Evolutionary conservation across 768 basidiomycete genomes (phyloP), one percentile per base, ranked within the genome.

Genomic region (Boletus barrowsii): DNA sequence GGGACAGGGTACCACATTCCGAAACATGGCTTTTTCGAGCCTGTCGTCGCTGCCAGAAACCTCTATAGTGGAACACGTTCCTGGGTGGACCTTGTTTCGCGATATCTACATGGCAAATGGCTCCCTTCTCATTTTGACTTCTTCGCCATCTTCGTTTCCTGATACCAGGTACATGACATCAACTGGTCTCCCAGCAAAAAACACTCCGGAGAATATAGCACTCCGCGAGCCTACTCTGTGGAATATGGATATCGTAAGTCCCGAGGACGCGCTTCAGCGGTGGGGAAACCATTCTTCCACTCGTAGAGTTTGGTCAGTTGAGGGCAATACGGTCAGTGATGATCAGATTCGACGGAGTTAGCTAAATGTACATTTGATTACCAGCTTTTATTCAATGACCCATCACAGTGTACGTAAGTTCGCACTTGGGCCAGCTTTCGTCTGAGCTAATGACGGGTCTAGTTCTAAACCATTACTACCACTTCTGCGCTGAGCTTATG

Each of bases 51-150:
- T 87, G 4, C 83, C 83, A 0, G 72, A 76, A 43, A 88, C 87
- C 0, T 73, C 77, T 14, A 63, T 90, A 29, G 68, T 83, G 13
- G 76, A 81, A 22, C 88, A 90, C 51, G 85, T 84, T 5, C 85
- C 85, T 29, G 91, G 92, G 39, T 94, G 92, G 90, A 93, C 93
- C 0, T 71, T 93, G 32, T 91, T 90, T 69, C 79, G 79, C 26
- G 85, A 93, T 66, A 66, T 95, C 5, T 95, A 95, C 78, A 79
- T 93, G 83, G 81, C 84, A 44, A 88, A 92, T 58, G 89, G 88
- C 9, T 92, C 90, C 0, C 78, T 93, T 43, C 84, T 80, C 69
- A 79, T 93, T 63, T 75, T 93, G 51, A 78, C 84, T 6, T 66
- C 73, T 10, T 73, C 78, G 13, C 70, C 69, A 1, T 66, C 67